Conservation (phyloP, 148 eudicot species). For the Cornus kousa region DNA sequence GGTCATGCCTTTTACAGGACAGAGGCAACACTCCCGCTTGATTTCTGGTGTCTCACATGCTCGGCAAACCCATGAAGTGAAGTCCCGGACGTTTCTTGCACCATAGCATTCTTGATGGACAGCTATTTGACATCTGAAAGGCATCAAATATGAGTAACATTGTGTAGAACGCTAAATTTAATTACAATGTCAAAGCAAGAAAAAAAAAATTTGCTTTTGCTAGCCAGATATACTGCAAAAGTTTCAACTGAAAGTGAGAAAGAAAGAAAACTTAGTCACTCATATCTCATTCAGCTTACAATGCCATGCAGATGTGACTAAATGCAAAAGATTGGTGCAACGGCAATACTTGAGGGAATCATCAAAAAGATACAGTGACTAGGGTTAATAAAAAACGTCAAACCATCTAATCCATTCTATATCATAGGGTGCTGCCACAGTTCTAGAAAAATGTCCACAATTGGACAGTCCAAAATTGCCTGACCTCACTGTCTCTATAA, state of each 20-base stretch:
- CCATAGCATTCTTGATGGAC: conserved; percentile 99
- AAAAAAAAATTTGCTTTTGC: background rate
- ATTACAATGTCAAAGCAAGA: background rate
- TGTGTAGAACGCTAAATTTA: conserved; percentile 22
- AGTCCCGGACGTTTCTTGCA: conserved; percentile 79
- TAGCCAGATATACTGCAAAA: background rate
- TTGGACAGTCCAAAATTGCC: background rate
- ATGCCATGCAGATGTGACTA: background rate
- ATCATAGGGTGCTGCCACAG: background rate
- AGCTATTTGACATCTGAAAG: conserved; percentile 92
- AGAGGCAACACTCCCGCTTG: conserved; percentile 93
- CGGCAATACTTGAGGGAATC: background rate
- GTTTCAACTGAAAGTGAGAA: background rate
- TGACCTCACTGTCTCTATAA: background rate
- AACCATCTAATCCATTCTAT: conserved; percentile 5
- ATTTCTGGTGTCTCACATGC: conserved; percentile 90
- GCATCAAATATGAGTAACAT: background rate
- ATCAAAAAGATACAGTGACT: background rate
- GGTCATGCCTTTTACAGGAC: conserved; percentile 91
- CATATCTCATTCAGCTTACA: background rate
- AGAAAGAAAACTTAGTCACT: background rate
- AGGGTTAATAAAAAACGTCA: background rate
- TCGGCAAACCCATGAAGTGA: conserved; percentile 98
- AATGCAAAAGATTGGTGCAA: background rate
- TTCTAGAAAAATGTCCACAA: background rate